Evolutionary conservation across 2,329 filamentous ascomycete genomes (phyloP).

Genomic region (Colletotrichum australisinense): DNA sequence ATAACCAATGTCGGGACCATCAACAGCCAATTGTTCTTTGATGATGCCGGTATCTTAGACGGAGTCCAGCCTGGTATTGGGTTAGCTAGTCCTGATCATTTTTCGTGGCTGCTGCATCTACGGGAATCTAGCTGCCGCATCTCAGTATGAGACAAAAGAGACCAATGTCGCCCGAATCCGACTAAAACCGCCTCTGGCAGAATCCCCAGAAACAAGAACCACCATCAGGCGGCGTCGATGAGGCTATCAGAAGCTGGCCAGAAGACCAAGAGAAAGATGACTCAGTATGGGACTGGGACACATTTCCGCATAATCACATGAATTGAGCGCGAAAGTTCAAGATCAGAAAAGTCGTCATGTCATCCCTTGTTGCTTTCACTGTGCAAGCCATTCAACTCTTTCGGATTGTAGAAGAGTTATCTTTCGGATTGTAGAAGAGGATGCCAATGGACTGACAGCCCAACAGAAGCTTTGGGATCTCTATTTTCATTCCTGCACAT

Average conservation of each 20-base stretch:
- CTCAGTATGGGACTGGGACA: slow-evolving; percentile 45
- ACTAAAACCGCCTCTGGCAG: neutral
- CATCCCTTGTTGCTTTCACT: slow-evolving; percentile 52
- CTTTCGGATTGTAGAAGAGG: neutral
- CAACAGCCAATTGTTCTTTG: neutral
- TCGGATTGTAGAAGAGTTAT: too few species aligned
- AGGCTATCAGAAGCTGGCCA: neutral
- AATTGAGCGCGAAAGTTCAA: slow-evolving; percentile 61
- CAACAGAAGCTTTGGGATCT: slow-evolving; percentile 63
- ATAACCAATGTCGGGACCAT: neutral
- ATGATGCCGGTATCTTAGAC: neutral
- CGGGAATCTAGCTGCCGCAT: neutral
- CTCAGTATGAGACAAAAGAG: neutral
- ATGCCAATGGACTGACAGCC: neutral
- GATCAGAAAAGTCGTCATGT: slow-evolving; percentile 49
- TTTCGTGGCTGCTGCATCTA: neutral
- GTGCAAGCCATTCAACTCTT: slow-evolving; percentile 46
- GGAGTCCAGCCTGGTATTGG: too few species aligned
- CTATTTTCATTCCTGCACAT: slow-evolving; percentile 63
- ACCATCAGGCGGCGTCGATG: too few species aligned
- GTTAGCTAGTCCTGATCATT: neutral
- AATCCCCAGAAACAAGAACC: neutral
- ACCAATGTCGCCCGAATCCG: neutral
- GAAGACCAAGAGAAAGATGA: neutral
- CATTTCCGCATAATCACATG: slow-evolving; percentile 58